Evolutionary conservation across 2,329 filamentous ascomycete species (phyloP), one percentile per base, ranked within the genome.

Genomic region (Fusarium tjaetaba): DNA sequence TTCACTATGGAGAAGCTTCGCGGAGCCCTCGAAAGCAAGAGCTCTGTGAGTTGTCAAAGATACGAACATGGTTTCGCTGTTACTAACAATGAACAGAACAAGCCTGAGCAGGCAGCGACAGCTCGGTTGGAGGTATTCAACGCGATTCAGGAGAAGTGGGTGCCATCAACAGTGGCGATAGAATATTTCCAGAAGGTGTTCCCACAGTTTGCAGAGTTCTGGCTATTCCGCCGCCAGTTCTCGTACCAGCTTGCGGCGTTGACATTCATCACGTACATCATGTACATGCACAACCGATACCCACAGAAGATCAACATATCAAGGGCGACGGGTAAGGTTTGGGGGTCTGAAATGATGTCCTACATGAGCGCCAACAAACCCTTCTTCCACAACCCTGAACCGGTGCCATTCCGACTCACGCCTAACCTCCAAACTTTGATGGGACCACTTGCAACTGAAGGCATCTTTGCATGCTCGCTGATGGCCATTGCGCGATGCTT

Each of bases 181-280:
- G 91, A 97, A 74, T 98, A 96, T 85, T 98, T 98, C 89, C 93
- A 95, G 80, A 87, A 89, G 74, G 93, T 91, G 10, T 98, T 96
- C 84, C 93, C 95, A 36, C 92, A 94, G 72, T 99, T 94, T 82
- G 90, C 93, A 51, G 95, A 98, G 78, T 98, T 98, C 87, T 99
- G 96, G 95, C 89, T 99, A 65, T 99, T 99, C 94, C 93, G 96
- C 67, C 92, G 95, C 67, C 95, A 97, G 75, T 97, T 99, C 84
- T 93, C 94, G 28, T 98, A 98, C 86, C 96, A 99, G 84, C 92
- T 97, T 70, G 96, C 96, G 26, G 91, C 95, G 4, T 88, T 98
- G 73, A 97, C 96, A 2, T 99, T 99, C 85, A 97, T 99, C 93
- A 98, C 96, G 8, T 99, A 98, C 81, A 93, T 98, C 67, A 92